These are phyloP conservation scores for Ilyonectria robusta DNA, from an alignment of 2,329 filamentous ascomycete species.

Conservation along the genomic window DNA sequence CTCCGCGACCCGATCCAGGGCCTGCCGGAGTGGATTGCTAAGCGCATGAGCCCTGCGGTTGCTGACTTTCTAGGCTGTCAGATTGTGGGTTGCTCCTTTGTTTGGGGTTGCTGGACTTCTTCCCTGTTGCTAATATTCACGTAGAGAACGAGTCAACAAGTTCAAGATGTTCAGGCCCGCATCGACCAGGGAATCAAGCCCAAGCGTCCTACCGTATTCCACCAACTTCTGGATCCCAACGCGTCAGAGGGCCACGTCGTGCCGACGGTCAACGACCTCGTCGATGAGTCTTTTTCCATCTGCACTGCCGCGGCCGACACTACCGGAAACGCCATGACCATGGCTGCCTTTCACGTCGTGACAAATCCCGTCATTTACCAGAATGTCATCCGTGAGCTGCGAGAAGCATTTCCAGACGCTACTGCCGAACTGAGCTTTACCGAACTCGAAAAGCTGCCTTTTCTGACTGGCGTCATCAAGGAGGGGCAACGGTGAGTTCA, in stretches of 20 bases:
- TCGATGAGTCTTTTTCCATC: slow-evolving; percentile 26
- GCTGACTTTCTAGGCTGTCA: slow-evolving; percentile 20
- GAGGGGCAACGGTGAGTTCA: slow-evolving; percentile 23
- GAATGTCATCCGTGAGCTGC: slow-evolving; percentile 19
- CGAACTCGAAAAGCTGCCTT: slow-evolving; percentile 23
- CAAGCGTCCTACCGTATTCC: slow-evolving; percentile 20
- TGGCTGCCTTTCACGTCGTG: slow-evolving; percentile 27
- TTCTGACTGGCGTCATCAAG: slow-evolving; percentile 24
- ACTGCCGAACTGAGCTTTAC: slow-evolving; percentile 6
- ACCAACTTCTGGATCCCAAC: slow-evolving; percentile 26
- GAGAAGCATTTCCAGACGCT: slow-evolving; percentile 20
- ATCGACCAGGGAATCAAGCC: slow-evolving; percentile 21
- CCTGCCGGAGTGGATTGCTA: slow-evolving; percentile 17
- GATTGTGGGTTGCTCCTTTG: not conserved
- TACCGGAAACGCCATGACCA: slow-evolving; percentile 21
- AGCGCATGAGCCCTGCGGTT: slow-evolving; percentile 20
- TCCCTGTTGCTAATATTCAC: not conserved
- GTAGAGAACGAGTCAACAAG: slow-evolving; percentile 22
- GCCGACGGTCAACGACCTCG: slow-evolving; percentile 4
- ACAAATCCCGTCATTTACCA: slow-evolving; percentile 21
- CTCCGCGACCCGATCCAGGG: slow-evolving; percentile 10
- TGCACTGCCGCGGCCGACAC: slow-evolving; percentile 27
- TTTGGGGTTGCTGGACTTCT: not conserved
- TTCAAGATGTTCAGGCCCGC: slow-evolving; percentile 18
- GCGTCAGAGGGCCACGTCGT: slow-evolving; percentile 12